Base-by-base conservation (phyloP, 78 protist species). In the Chrysochromulina parva region DNA sequence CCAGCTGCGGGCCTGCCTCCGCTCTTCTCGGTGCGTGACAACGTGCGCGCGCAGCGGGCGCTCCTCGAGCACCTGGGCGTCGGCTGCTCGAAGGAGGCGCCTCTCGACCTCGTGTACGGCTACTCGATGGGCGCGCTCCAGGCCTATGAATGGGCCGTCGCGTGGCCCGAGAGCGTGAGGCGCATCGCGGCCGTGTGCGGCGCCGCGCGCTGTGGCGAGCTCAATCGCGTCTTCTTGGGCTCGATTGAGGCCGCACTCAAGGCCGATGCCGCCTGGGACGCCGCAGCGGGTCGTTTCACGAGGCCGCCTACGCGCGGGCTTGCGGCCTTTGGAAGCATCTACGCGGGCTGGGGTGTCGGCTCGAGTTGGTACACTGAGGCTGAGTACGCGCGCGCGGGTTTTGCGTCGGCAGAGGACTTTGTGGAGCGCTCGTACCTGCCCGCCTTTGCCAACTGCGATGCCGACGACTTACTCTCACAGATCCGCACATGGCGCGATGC, bases 281-380 rank as follows among this genome's bases (percentile, higher is more conserved):
- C 0, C 58, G 47, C 48, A 13, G 7, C 1, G 17, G 47, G 74
- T 26, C 20, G 47, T 74, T 58, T 57, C 89, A 3, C 52, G 13
- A 6, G 13, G 48, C 80, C 16, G 52, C 52, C 80, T 5, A 4
- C 16, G 24, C 16, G 38, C 1, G 89, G 89, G 11, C 55, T 85
- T 22, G 22, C 38, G 10, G 89, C 89, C 16, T 85, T 85, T 3
- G 89, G 50, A 24, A 3, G 24, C 89, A 48, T 85, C 89, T 85
- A 85, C 73, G 89, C 89, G 10, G 89, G 89, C 11, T 85, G 89
- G 89, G 89, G 89, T 74, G 89, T 85, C 3, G 89, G 89, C 58
- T 54, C 38, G n/a, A 58, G 2, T n/a, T 85, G 89, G 89, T 85
- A 85, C 89, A 13, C 5, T 2, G 13, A 57, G 38, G 17, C 28